These are phyloP conservation scores for Penicillium macrosclerotiorum DNA, from an alignment of 495 filamentous ascomycete genomes.

Conservation along the genomic window DNA sequence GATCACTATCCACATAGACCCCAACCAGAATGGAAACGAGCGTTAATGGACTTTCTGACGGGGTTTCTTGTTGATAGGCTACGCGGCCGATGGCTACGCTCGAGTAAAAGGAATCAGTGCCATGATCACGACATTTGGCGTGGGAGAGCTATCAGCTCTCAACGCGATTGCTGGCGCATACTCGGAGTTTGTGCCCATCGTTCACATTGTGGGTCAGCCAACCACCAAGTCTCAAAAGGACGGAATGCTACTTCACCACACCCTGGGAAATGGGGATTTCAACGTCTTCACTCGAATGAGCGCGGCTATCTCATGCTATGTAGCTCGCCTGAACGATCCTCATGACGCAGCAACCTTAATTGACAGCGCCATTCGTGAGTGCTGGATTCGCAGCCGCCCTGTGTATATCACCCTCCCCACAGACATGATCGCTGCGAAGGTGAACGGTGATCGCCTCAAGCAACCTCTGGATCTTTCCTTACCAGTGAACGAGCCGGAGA, in stretches of 20 bases:
- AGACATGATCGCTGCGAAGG: slow-evolving; percentile 77
- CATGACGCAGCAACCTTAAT: slow-evolving; percentile 69
- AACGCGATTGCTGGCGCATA: slow-evolving; percentile 68
- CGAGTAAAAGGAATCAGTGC: slow-evolving; percentile 65
- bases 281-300: slow-evolving; percentile 83
- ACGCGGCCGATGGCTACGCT: slow-evolving; percentile 72
- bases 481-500: slow-evolving; percentile 64
- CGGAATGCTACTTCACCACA: slow-evolving; percentile 81
- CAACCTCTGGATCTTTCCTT: slow-evolving; percentile 65
- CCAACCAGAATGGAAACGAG: no score
- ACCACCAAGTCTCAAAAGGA: slow-evolving; percentile 47
- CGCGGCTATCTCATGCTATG: slow-evolving; percentile 64
- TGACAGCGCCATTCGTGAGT: slow-evolving; percentile 77
- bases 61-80: slow-evolving; percentile 41
- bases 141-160: slow-evolving; percentile 66
- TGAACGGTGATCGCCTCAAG: slow-evolving; percentile 69
- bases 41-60: no score
- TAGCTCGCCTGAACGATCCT: slow-evolving; percentile 66
- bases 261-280: slow-evolving; percentile 88
- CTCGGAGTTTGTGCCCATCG: slow-evolving; percentile 59
- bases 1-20: no score
- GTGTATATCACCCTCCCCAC: slow-evolving; percentile 87
- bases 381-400: slow-evolving; percentile 69
- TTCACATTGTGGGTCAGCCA: slow-evolving; percentile 66
- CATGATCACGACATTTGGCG: slow-evolving; percentile 66